Evolutionary conservation across 2,329 filamentous ascomycete species (phyloP), one percentile per base, ranked within the genome.

Genomic region (Domatiomyces catenatus): DNA sequence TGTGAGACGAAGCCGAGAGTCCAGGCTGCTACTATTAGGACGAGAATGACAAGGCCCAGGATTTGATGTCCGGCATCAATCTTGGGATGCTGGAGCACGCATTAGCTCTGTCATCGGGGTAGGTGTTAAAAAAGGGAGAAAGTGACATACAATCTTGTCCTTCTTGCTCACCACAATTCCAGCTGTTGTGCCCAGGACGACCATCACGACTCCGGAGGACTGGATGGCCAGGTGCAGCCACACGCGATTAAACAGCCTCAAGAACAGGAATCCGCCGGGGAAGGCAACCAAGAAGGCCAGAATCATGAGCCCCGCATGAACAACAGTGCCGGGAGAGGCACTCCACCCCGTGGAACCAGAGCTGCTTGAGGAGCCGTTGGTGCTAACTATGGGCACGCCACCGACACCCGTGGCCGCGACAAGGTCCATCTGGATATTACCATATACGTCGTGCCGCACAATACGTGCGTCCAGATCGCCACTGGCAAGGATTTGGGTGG

Each of bases 151-250:
- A 58, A 77, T 67, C 51, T 77, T 74, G 55, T 80, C 80, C 53
- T 67, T 63, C 54, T 67, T 69, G 58, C 74, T 75, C 7, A 73
- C 67, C 42, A 69, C 62, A n/a, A 81, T 66, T 1, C 79, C 79
- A 18, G 79, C 58, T 2, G 66, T 70, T 10, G 73, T 66, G 5
- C 76, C 79, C 15, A 71, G 60, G 5, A 79, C 59, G 7, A 73
- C 69, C 15, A 76, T 59, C 2, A 73, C 49, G 19, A 74, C 59
- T 10, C 73, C 77, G 19, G 76, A 54, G 0, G 61, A 61, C 64
- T 82, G 78, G 52, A 74, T 73, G 18, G 72, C 56, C 39, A 68
- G 75, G 61, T 82, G 79, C 69, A 72, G 75, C 52, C 69, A 71
- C 1, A 75, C 71, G 62, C 69, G 73, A 32, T 60, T 68, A 8